These are phyloP conservation scores for Aegilops tauschii DNA, from an alignment of 176 grass and related monocot genomes.

Conservation along the genomic window DNA sequence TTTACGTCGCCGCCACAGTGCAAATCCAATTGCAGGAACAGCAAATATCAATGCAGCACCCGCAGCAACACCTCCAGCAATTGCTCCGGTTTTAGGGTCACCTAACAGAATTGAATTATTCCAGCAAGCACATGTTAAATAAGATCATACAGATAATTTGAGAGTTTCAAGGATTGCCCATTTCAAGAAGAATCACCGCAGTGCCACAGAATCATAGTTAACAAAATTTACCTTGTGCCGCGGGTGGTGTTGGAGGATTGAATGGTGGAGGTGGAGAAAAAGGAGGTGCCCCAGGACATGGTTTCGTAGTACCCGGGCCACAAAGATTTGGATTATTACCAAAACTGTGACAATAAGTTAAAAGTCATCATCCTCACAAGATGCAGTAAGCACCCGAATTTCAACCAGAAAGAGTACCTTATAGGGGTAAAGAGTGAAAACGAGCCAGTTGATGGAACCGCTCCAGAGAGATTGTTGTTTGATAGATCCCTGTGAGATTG, in stretches of 20 bases:
- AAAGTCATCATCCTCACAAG: slow-evolving; percentile 1
- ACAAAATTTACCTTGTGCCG: slow-evolving; percentile 33
- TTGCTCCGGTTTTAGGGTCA: slow-evolving; percentile 57
- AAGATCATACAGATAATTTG: not conserved
- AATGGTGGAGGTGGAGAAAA: slow-evolving; percentile 75
- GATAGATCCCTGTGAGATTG: slow-evolving; percentile 74
- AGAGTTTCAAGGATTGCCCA: not conserved
- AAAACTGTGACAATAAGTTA: slow-evolving; percentile 59
- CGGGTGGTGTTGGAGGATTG: slow-evolving; percentile 41
- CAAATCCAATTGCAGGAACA: slow-evolving; percentile 66
- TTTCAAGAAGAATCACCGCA: not conserved
- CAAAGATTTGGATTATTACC: slow-evolving; percentile 62
- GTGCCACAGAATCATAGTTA: slow-evolving; percentile 1
- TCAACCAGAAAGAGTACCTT: slow-evolving; percentile 42
- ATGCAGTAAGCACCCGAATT: slow-evolving; percentile 19
- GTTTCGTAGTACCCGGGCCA: slow-evolving; percentile 58
- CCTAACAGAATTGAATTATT: slow-evolving; percentile 14
- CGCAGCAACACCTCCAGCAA: slow-evolving; percentile 79
- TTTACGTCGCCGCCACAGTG: slow-evolving; percentile 68
- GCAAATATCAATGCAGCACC: slow-evolving; percentile 67
- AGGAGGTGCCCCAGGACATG: slow-evolving; percentile 69
- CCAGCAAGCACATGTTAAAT: slow-evolving; percentile 18
- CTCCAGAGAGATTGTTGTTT: slow-evolving; percentile 67
- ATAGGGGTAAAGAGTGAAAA: slow-evolving; percentile 84
- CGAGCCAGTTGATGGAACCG: slow-evolving; percentile 68